phyloP scores from a whole-genome alignment of 225 moss, liverwort and hornwort genomes.

The Ulota crispa region DNA sequence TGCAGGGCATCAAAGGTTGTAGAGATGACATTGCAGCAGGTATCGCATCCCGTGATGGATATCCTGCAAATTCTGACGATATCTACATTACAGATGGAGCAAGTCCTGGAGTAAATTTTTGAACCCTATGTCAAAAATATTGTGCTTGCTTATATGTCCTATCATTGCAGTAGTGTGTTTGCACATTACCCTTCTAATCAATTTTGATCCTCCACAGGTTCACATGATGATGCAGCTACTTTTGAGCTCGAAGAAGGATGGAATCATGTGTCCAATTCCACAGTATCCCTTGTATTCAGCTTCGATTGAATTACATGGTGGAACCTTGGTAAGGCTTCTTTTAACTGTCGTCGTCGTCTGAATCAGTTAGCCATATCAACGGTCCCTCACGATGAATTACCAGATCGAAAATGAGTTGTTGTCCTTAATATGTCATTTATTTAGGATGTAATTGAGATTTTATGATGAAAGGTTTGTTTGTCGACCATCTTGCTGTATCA shows the following conservation, averaged over 20 bases:
- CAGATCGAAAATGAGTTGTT: neutral
- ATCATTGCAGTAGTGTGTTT: slow-evolving; percentile 1
- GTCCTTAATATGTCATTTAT: neutral
- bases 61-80: slow-evolving; percentile 76
- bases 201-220: slow-evolving; percentile 52
- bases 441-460: neutral
- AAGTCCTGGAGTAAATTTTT: slow-evolving; percentile 77
- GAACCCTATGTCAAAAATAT: neutral
- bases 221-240: slow-evolving; percentile 97
- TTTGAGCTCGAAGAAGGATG: slow-evolving; percentile 81
- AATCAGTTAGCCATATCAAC: slow-evolving; percentile 14
- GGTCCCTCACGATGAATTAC: neutral
- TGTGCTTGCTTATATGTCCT: neutral
- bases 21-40: slow-evolving; percentile 86
- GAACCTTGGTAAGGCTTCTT: slow-evolving; percentile 70
- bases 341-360: slow-evolving; percentile 8
- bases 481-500: neutral
- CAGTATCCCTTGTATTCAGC: slow-evolving; percentile 98
- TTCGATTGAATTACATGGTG: slow-evolving; percentile 87
- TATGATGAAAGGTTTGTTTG: neutral
- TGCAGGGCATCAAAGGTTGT: slow-evolving; percentile 77
- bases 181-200: slow-evolving; percentile 26
- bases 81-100: slow-evolving; percentile 95
- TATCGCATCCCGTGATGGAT: slow-evolving; percentile 91
- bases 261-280: slow-evolving; percentile 87